Evolutionary conservation across 805 yeast species (phyloP), one percentile per base, ranked within the genome.

Genomic region (Yarrowia osloensis): DNA sequence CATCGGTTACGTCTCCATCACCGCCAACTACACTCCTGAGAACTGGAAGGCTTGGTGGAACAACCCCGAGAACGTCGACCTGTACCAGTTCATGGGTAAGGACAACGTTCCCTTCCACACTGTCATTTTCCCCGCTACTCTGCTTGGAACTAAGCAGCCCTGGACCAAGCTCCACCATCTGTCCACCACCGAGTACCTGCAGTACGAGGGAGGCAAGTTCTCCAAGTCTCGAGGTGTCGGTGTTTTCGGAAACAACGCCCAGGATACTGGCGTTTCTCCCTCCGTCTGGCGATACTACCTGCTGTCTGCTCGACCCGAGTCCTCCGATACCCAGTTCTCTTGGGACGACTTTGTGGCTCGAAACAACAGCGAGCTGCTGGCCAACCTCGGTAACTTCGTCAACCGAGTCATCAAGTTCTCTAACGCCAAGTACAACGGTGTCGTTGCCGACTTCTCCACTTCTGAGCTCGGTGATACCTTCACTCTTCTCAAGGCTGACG

Each of bases 31-130:
- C 80, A 87, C 91, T 19, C 37, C 63, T 15, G 77, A 83, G 49
- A 84, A 83, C 65, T 94, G 98, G 98, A 80, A 84, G 73, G 76
- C 85, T 72, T 94, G 99, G 99, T 95, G 99, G 99, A 86, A 85
- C 73, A 82, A 89, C 75, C 96, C 97, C n/a, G 91, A 92, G 66
- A 77, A 92, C 70, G 97, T 95, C 70, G 80, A 89, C 71, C 81
- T 95, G 71, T 91, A 90, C 77, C 99, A 95, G 81, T 95, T 95
- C 78, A 95, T 95, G 99, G 99, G 99, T 79, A 95, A 95, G 78
- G 99, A 95, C 79, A 95, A 95, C 76, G 98, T 93, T 74, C 98
- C 98, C 35, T 95, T 95, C 91, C 99, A 95, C 77, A 89, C 97
- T 0, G 99, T 95, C 67, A 96, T 95, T 67, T 95, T 94, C 91